Evolutionary conservation across 164 flowering plant genomes (phyloP), one percentile per base, ranked within the genome.

Genomic region (Hamamelis virginiana): DNA sequence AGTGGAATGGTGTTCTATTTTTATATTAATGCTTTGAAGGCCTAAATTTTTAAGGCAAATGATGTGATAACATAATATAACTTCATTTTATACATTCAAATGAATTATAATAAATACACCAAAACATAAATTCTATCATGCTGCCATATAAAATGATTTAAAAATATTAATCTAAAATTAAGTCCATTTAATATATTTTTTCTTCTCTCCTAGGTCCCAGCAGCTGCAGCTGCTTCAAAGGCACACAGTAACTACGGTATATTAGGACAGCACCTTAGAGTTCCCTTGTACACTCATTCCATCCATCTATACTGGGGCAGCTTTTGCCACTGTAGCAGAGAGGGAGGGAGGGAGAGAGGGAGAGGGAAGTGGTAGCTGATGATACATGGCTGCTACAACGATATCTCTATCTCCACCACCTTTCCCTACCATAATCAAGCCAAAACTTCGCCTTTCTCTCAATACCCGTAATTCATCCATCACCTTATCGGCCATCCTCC

Each of bases 301-400:
- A 50, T 16, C 22, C 6, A 19, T 28, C 47, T 26, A 0, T 28
- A 25, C 22, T 51, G 60, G 13, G 58, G 11, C 16, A 53, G 60
- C 9, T 25, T 44, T 44, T 44, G 62, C 28, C 59, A 27, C 50
- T 41, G 51, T 55, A 25, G 15, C 23, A 6, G 13, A 23, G 5
- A 23, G 23, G 28, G 59, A 62, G 63, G 55, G 63, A 69, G 47
- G 45, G 70, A 65, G 59, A 62, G 63, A 61, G 63, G 65, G 47
- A 52, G 70, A 65, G 50, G 22, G 46, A 46, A 5, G 51, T 22
- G 64, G 59, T 11, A 69, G 73, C 76, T 68, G 74, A 75, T 64
- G 76, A 79, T 53, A 72, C 46, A 79, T 82, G 86, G 76, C 82
- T 50, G 19, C 75, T n/a, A 23, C 78, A 69, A 69, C 82, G 23